A percentile compares a stretch with the other conserved stretches of the same genome.
These are phyloP conservation scores for Aquilaria malaccensis DNA, from an alignment of 345 rosid genomes.

Conservation along the genomic window DNA sequence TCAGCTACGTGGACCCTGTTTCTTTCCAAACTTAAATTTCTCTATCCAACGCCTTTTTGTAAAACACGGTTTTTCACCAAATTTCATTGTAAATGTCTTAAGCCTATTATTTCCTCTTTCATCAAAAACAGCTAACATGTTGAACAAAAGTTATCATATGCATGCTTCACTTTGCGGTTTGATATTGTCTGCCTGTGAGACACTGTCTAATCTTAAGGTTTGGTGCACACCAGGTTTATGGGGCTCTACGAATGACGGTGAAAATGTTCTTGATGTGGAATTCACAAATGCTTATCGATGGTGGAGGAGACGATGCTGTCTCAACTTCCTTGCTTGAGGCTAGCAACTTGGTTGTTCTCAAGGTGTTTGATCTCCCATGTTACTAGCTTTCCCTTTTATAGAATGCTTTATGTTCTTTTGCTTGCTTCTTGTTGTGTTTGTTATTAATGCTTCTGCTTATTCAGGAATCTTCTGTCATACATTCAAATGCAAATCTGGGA, in stretches of 20 bases:
- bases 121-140: no score
- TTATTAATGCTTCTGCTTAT: constrained; percentile 5
- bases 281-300: constrained; percentile 82
- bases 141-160: no score
- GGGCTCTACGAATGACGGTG: constrained; percentile 94
- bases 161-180: no score
- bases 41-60: no score
- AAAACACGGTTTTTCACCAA: no score
- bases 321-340: constrained; percentile 89
- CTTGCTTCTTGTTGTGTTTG: constrained; percentile 13
- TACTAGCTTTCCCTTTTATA: constrained; percentile 8
- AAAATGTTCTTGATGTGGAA: constrained; percentile 98
- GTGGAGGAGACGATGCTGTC: constrained; percentile 72
- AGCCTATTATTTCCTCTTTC: no score
- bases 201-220: constrained; percentile 12
- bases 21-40: no score
- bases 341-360: constrained; percentile 87
- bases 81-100: no score
- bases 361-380: constrained; percentile 35
- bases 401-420: not conserved
- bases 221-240: constrained; percentile 62
- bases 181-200: not conserved
- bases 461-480: constrained; percentile 92
- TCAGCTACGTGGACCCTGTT: no score
- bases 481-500: constrained; percentile 91